Evolutionary conservation across 352 stramenopile species (phyloP).

Genomic region (Phytopythium ostracodes): DNA sequence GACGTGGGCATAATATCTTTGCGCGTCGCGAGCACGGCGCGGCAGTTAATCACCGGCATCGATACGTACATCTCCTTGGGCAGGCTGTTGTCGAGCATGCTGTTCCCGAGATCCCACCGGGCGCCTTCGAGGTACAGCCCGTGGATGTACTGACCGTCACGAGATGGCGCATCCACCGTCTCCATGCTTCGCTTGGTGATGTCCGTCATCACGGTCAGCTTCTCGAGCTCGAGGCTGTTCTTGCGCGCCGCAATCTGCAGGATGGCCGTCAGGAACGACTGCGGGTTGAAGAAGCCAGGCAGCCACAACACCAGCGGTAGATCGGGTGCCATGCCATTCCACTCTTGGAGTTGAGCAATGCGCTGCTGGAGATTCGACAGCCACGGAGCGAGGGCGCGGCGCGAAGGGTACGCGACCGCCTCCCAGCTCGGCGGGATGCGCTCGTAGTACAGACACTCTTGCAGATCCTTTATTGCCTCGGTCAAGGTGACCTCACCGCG

Average conservation of each 20-base stretch:
- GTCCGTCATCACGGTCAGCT: constrained; percentile 70
- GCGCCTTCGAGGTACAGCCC: constrained; percentile 89
- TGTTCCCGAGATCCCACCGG: constrained; percentile 78
- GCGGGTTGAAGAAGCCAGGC: constrained; percentile 77
- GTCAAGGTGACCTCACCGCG: constrained; percentile 88
- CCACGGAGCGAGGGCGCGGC: constrained; percentile 76
- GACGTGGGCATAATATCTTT: constrained; percentile 28
- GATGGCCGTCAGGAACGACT: constrained; percentile 84
- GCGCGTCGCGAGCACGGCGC: constrained; percentile 50
- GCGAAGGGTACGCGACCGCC: constrained; percentile 70
- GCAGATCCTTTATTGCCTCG: constrained; percentile 80
- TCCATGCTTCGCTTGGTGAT: constrained; percentile 88
- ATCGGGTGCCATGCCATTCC: constrained; percentile 70
- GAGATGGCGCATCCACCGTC: constrained; percentile 69
- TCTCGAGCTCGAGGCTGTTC: constrained; percentile 80
- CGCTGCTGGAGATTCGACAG: constrained; percentile 82
- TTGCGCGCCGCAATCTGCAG: constrained; percentile 72
- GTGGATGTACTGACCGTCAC: constrained; percentile 89
- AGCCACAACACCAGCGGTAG: constrained; percentile 83
- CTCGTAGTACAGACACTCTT: constrained; percentile 77
- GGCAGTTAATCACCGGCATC: constrained; percentile 91
- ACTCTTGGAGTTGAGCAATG: constrained; percentile 86
- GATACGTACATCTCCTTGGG: constrained; percentile 90
- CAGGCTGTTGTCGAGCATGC: constrained; percentile 72
- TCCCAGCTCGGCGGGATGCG: constrained; percentile 72